Conservation (phyloP, 768 basidiomycete species). For the Gautieria morchelliformis region DNA sequence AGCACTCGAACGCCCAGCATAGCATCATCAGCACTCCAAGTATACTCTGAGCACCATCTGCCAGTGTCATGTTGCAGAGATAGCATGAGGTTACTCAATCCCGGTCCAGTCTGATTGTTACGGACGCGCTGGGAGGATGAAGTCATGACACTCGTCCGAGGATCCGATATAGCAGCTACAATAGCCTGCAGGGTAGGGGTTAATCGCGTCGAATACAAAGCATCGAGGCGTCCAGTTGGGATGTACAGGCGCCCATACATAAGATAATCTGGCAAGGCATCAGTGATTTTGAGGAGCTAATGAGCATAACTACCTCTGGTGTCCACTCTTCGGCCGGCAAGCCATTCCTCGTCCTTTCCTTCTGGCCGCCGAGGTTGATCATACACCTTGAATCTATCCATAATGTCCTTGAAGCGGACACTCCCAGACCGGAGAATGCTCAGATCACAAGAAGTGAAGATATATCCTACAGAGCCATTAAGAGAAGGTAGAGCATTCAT, state of each 20-base stretch:
- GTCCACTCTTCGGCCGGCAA: slow-evolving; percentile 70
- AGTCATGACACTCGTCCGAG: slow-evolving; percentile 38
- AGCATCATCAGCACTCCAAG: slow-evolving; percentile 87
- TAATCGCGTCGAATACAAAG: slow-evolving; percentile 76
- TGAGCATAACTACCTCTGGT: slow-evolving; percentile 47
- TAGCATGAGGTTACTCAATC: slow-evolving; percentile 49
- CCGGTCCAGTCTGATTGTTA: slow-evolving; percentile 18
- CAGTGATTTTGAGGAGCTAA: slow-evolving; percentile 7
- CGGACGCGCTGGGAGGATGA: slow-evolving; percentile 17
- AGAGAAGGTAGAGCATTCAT: slow-evolving; percentile 90
- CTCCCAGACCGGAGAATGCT: slow-evolving; percentile 58
- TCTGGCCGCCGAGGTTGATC: slow-evolving; percentile 75
- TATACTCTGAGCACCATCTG: slow-evolving; percentile 88
- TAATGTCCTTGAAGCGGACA: slow-evolving; percentile 79
- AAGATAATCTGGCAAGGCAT: slow-evolving; percentile 63
- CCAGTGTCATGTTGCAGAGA: slow-evolving; percentile 89
- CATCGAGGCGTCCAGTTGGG: slow-evolving; percentile 82
- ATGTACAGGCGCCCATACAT: slow-evolving; percentile 88
- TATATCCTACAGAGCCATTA: slow-evolving; percentile 87
- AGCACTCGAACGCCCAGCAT: slow-evolving; percentile 87
- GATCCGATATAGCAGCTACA: slow-evolving; percentile 81
- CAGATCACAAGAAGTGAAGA: slow-evolving; percentile 83
- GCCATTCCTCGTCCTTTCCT: slow-evolving; percentile 69
- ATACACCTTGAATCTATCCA: slow-evolving; percentile 80
- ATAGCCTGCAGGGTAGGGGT: slow-evolving; percentile 71